Percentiles rank a stretch among this genome's conserved stretches.
Evolutionary conservation across 768 basidiomycete genomes (phyloP).

Genomic region (Symmetrospora coprosmae): DNA sequence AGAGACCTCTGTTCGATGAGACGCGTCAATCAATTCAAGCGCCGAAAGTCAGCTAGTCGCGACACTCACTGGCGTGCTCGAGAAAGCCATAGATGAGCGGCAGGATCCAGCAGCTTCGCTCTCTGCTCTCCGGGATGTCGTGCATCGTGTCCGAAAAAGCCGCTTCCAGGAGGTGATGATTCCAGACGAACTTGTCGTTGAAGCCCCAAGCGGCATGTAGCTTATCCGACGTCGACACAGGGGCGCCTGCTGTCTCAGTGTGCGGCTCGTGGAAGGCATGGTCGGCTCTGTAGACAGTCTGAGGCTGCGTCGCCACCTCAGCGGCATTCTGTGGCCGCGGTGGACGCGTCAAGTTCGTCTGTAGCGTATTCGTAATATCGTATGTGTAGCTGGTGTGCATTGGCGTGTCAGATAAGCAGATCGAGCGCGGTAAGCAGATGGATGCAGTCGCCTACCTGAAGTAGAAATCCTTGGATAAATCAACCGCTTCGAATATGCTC

Average conservation of each 20-base stretch:
- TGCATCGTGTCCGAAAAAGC: constrained; percentile 45
- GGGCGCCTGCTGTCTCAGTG: neutral
- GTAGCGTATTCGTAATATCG: constrained; percentile 88
- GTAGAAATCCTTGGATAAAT: constrained; percentile 98
- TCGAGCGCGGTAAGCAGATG: neutral
- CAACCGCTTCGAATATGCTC: constrained; percentile 86
- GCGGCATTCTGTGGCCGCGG: neutral
- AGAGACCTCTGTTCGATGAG: constrained; percentile 53
- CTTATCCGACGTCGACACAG: neutral
- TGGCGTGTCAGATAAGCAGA: neutral
- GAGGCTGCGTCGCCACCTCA: neutral
- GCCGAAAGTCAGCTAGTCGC: no score
- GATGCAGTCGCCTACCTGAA: constrained; percentile 51
- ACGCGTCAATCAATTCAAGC: neutral
- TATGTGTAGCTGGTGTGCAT: constrained; percentile 62
- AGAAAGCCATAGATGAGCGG: constrained; percentile 91
- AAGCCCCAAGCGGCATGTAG: constrained; percentile 45
- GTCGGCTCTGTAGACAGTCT: neutral
- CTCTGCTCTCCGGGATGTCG: constrained; percentile 13
- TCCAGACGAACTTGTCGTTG: constrained; percentile 88
- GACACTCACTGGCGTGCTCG: constrained; percentile 81
- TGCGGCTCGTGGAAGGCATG: neutral
- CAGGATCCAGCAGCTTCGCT: constrained; percentile 65
- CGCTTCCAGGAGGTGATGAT: constrained; percentile 64
- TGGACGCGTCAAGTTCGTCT: constrained; percentile 56